Percentiles rank a stretch among this genome's conserved stretches.
Evolutionary conservation across 2,329 filamentous ascomycete genomes (phyloP).

Genomic region (Ceratocystis cubensis): DNA sequence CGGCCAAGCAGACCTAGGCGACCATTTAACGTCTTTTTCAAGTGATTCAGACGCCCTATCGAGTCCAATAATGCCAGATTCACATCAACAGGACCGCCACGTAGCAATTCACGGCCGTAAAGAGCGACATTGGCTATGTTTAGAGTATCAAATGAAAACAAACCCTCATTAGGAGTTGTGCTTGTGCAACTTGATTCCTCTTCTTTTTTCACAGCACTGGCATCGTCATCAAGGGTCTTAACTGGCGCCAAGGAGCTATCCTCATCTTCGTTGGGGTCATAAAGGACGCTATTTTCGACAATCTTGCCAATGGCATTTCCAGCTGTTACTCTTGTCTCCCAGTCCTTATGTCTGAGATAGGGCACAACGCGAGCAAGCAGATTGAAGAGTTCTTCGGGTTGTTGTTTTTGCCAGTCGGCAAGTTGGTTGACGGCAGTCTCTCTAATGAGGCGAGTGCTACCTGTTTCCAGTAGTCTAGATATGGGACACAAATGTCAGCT

Average conservation of each 20-base stretch:
- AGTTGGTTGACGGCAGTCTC: slow-evolving; percentile 95
- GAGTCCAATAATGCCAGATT: slow-evolving; percentile 71
- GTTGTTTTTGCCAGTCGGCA: slow-evolving; percentile 94
- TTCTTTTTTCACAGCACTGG: slow-evolving; percentile 43
- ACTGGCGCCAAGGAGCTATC: slow-evolving; percentile 20
- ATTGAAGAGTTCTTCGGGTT: slow-evolving; percentile 95
- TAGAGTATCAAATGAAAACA: slow-evolving; percentile 53
- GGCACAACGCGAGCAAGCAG: slow-evolving; percentile 87
- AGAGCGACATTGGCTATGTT: slow-evolving; percentile 70
- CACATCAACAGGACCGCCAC: slow-evolving; percentile 78
- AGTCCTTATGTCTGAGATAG: slow-evolving; percentile 86
- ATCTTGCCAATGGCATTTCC: slow-evolving; percentile 93
- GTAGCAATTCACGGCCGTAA: slow-evolving; percentile 70
- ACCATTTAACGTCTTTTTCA: slow-evolving; percentile 75
- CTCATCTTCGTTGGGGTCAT: slow-evolving; percentile 77
- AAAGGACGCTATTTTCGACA: slow-evolving; percentile 71
- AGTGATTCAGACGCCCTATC: slow-evolving; percentile 64
- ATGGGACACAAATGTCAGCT: neutral
- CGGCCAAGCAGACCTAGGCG: slow-evolving; percentile 76
- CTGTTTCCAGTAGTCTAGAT: slow-evolving; percentile 80
- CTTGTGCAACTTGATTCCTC: slow-evolving; percentile 36
- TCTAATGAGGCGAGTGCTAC: slow-evolving; percentile 87
- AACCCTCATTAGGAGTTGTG: slow-evolving; percentile 18
- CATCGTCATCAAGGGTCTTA: slow-evolving; percentile 25
- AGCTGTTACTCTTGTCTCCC: slow-evolving; percentile 89